These are phyloP conservation scores for Scortechinia acanthostroma DNA, from an alignment of 2,329 filamentous ascomycete species.

Conservation along the genomic window DNA sequence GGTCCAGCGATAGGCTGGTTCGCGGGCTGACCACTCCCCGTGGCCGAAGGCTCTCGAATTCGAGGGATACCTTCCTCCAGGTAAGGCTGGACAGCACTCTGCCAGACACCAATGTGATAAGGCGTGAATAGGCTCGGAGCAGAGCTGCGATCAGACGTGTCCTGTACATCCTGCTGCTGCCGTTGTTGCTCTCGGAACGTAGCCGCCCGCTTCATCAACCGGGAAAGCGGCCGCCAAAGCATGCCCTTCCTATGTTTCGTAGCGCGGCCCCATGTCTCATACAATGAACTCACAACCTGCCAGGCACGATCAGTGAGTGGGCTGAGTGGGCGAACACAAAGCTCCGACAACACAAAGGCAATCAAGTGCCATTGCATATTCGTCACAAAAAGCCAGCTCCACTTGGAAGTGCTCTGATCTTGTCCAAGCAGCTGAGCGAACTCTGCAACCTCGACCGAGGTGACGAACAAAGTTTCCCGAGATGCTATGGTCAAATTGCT, in stretches of 20 bases:
- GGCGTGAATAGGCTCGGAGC: neutral
- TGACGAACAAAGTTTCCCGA: conserved; percentile 52
- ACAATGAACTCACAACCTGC: neutral
- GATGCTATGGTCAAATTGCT: conserved; percentile 40
- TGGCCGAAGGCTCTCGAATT: neutral
- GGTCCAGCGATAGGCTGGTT: neutral
- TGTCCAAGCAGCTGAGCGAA: conserved; percentile 48
- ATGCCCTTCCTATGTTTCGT: neutral
- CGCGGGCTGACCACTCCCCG: neutral
- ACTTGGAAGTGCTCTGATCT: conserved; percentile 48
- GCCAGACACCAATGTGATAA: neutral
- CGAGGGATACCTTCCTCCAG: neutral
- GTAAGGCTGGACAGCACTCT: neutral
- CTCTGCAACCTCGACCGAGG: conserved; percentile 55
- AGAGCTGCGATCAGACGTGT: neutral
- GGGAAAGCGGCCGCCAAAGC: neutral
- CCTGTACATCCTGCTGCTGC: neutral
- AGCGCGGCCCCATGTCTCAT: neutral
- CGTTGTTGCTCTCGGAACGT: neutral
- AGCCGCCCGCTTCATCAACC: neutral
- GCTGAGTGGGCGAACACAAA: conserved; percentile 26
- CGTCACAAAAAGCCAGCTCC: conserved; percentile 58
- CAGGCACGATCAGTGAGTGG: conserved; percentile 1
- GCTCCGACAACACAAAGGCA: conserved; percentile 50
- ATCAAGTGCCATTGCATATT: conserved; percentile 62